Evolutionary conservation across 208 protist species (phyloP), one percentile per base, ranked within the genome.

Genomic region (Leishmania tropica): DNA sequence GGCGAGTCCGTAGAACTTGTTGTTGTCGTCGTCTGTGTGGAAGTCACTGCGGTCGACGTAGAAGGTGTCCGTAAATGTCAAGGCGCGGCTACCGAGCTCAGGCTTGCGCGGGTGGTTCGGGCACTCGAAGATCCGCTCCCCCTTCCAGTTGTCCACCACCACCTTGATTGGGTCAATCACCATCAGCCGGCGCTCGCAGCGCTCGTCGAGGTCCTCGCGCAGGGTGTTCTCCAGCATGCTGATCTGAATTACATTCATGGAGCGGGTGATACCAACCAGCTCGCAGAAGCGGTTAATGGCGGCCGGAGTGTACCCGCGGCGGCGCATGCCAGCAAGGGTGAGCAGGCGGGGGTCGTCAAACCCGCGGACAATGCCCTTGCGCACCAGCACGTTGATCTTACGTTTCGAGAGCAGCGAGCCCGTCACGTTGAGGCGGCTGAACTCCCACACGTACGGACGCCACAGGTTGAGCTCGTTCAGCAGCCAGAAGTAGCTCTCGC

Each of bases 21-120:
- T 87, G 89, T 94, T 90, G 84, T 95, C 83, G 71, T 97, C 94
- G 73, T 91, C 84, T 68, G 92, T 87, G 75, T 91, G 89, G 85
- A 99, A 99, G 91, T 99, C 99, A 76, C 88, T 93, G 48, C 91
- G 91, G 73, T 99, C 99, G 88, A 99, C 99, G 90, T 99, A 99
- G 81, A 99, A 92, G 19, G 85, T 90, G 42, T 93, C 86, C 15
- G 94, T 95, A 82, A 99, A 98, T 28, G 62, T 79, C 7, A 99
- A 83, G 28, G 60, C 88, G 70, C 98, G 95, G 6, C 78, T 93
- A 45, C 97, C 97, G 13, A 93, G 83, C 67, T 94, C 87, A 24
- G 89, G 85, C 58, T 98, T 90, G 31, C 94, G 91, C 37, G 99
- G 99, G 84, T 99, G 98, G 88, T 99, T 99, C 21, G 97, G 96